Percentiles rank a stretch among this genome's conserved stretches.
These are phyloP conservation scores for Xylariales sp. DNA, from an alignment of 2,329 filamentous ascomycete genomes.

Conservation along the genomic window DNA sequence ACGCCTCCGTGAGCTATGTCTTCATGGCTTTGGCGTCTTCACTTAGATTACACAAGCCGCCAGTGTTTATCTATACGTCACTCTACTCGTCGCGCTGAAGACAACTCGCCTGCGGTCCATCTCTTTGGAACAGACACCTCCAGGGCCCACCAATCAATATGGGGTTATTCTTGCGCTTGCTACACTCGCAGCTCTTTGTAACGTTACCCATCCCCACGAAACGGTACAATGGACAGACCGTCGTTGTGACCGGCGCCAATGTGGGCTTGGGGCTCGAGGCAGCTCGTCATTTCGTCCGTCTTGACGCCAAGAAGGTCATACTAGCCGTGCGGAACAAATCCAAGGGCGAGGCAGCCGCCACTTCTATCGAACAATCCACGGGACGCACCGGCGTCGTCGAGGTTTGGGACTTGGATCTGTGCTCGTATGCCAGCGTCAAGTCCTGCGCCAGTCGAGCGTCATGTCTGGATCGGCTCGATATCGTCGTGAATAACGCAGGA, in stretches of 20 bases:
- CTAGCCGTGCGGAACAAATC: neutral
- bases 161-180: too few relatives aligned
- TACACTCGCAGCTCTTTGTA: slow-evolving; percentile 5
- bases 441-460: neutral
- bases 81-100: too few relatives aligned
- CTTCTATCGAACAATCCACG: neutral
- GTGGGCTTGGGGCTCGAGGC: slow-evolving; percentile 14
- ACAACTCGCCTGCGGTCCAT: too few relatives aligned
- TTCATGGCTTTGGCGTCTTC: too few relatives aligned
- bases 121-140: too few relatives aligned
- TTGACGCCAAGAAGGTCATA: neutral
- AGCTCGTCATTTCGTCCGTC: neutral
- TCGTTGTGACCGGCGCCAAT: slow-evolving; percentile 18
- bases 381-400: neutral
- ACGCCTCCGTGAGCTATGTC: too few relatives aligned
- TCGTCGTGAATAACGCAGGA: slow-evolving; percentile 4
- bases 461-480: neutral
- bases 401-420: slow-evolving; percentile 3
- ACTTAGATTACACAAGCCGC: too few relatives aligned
- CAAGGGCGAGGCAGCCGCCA: neutral
- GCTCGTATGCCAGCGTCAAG: slow-evolving; percentile 3
- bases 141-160: too few relatives aligned
- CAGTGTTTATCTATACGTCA: too few relatives aligned
- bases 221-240: slow-evolving; percentile 7
- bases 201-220: neutral